A percentile compares a stretch with the other conserved stretches of the same genome.
Conservation (phyloP, 192 early-diverging fungal genomes). For the Backusella morwellensis region DNA sequence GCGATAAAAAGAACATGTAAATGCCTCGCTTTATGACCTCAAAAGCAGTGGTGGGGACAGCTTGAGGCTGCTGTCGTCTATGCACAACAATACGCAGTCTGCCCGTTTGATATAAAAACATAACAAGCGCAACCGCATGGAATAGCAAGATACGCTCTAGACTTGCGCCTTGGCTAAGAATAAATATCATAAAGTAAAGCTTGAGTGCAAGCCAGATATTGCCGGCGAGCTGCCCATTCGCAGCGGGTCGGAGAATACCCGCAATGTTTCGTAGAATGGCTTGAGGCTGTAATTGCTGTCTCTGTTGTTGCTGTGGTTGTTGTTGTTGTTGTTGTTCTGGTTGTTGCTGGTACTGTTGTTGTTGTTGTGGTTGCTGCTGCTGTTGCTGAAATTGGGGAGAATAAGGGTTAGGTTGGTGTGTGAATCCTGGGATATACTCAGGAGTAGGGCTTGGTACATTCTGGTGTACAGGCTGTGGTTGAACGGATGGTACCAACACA, state of each 20-base stretch:
- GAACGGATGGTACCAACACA: conserved; percentile 22
- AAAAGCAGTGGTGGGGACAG: neutral
- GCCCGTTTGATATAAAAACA: conserved; percentile 62
- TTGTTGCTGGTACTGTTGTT: neutral
- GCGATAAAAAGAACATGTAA: conserved; percentile 20
- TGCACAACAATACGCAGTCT: conserved; percentile 44
- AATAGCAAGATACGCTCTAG: conserved; percentile 55
- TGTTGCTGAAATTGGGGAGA: neutral
- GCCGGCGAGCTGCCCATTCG: neutral
- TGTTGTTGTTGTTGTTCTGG: neutral
- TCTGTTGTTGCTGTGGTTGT: neutral
- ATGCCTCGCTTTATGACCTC: conserved; percentile 19
- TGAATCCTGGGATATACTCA: neutral
- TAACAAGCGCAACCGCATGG: conserved; percentile 50
- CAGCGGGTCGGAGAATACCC: neutral
- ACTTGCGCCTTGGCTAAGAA: conserved; percentile 63
- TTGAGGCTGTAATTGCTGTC: neutral
- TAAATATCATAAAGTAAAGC: conserved; percentile 54
- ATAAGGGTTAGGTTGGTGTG: neutral
- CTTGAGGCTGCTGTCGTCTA: neutral
- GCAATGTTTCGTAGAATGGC: neutral
- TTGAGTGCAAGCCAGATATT: conserved; percentile 60
- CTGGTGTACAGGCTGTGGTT: neutral
- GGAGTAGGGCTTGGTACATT: neutral
- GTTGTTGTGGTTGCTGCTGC: neutral